Percentiles rank a stretch among this genome's conserved stretches.
Conservation (phyloP, 2,329 filamentous ascomycete species). For the Knufia fluminis region DNA sequence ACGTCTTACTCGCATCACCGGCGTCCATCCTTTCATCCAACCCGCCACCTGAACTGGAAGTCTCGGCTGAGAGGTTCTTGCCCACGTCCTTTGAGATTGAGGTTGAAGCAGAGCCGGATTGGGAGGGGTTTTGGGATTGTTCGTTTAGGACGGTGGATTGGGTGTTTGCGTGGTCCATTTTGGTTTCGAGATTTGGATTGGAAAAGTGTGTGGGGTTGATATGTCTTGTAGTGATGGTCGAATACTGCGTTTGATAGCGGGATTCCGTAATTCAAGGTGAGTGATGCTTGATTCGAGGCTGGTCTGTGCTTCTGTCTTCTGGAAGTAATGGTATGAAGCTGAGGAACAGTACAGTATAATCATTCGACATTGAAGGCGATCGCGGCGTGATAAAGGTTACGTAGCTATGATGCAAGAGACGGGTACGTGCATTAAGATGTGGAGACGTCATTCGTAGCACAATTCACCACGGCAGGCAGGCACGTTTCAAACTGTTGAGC, state of each 20-base stretch:
- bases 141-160: not conserved
- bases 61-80: not conserved
- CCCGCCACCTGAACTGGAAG: not conserved
- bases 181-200: not conserved
- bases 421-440: not conserved
- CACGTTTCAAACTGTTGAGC: too few species aligned
- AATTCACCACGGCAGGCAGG: too few species aligned
- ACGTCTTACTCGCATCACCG: not conserved
- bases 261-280: too few species aligned
- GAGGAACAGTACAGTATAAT: too few species aligned
- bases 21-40: not conserved
- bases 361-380: too few species aligned
- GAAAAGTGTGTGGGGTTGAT: not conserved
- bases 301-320: too few species aligned
- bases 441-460: not conserved
- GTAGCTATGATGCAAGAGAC: not conserved
- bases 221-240: not conserved
- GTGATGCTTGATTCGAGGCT: too few species aligned
- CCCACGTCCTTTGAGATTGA: not conserved
- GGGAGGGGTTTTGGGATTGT: not conserved
- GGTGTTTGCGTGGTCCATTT: not conserved
- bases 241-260: too few species aligned
- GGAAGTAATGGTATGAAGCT: too few species aligned
- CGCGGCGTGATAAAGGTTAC: too few species aligned
- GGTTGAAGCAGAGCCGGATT: not conserved